Conservation (phyloP, 2,329 filamentous ascomycete species). For the Didymella segeticola region DNA sequence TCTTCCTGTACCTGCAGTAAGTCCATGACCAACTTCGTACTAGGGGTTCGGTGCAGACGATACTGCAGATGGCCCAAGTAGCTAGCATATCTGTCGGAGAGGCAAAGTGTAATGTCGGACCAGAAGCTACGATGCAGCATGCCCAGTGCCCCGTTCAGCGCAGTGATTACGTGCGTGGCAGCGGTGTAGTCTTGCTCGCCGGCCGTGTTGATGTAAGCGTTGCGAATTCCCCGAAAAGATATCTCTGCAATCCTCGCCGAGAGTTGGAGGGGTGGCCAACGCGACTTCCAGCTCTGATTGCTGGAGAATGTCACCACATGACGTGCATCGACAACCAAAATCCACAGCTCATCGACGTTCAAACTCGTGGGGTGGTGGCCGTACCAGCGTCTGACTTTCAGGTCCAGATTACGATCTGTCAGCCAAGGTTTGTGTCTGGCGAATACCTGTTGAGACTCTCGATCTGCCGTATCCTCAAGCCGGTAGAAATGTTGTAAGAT, state of each 20-base stretch:
- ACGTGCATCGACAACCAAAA: slow-evolving; percentile 49
- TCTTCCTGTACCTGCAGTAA: slow-evolving; percentile 54
- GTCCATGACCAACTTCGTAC: slow-evolving; percentile 54
- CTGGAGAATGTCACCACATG: slow-evolving; percentile 53
- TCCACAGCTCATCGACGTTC: slow-evolving; percentile 54
- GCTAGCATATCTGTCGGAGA: slow-evolving; percentile 53
- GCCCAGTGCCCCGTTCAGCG: slow-evolving; percentile 51
- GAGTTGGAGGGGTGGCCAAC: slow-evolving; percentile 52
- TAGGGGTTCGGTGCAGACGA: slow-evolving; percentile 50
- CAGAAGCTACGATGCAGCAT: slow-evolving; percentile 55
- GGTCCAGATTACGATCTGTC: slow-evolving; percentile 51
- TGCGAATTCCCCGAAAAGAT: slow-evolving; percentile 52
- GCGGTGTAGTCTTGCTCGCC: slow-evolving; percentile 49
- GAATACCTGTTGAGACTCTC: slow-evolving; percentile 51
- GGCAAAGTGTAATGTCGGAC: slow-evolving; percentile 51
- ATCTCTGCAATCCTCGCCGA: slow-evolving; percentile 50
- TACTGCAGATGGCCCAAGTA: slow-evolving; percentile 54
- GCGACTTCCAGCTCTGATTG: slow-evolving; percentile 54
- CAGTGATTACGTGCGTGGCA: slow-evolving; percentile 46
- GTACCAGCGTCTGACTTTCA: slow-evolving; percentile 53
- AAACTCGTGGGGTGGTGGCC: slow-evolving; percentile 51
- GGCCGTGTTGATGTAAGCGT: slow-evolving; percentile 43
- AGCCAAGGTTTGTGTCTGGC: slow-evolving; percentile 53
- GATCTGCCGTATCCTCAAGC: slow-evolving; percentile 52
- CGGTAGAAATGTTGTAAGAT: slow-evolving; percentile 54